A percentile compares a stretch with the other conserved stretches of the same genome.
These are phyloP conservation scores for Apiotrichum akiyoshidainum DNA, from an alignment of 1,284 basidiomycete species.

Conservation along the genomic window DNA sequence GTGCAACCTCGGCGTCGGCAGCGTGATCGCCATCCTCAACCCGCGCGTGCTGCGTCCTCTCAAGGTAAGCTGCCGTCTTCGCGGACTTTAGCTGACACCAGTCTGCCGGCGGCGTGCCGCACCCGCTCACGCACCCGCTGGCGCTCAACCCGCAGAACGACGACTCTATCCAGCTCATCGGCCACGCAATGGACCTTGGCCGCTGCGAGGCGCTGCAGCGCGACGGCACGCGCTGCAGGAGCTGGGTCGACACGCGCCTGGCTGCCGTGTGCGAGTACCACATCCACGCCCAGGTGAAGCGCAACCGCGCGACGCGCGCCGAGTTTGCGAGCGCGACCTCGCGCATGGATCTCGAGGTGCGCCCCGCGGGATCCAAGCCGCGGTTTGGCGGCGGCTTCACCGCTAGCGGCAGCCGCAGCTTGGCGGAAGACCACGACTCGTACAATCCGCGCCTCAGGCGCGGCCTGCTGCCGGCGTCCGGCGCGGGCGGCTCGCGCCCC, in stretches of 20 bases:
- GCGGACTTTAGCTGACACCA: not conserved
- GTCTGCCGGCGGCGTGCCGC: constrained; percentile 52
- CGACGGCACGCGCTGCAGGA: constrained; percentile 74
- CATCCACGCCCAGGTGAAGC: constrained; percentile 72
- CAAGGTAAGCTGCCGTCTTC: constrained; percentile 58
- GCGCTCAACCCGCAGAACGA: constrained; percentile 80
- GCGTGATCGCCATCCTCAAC: constrained; percentile 84
- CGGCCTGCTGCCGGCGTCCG: constrained; percentile 37
- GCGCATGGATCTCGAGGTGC: constrained; percentile 21
- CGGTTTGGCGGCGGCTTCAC: constrained; percentile 31
- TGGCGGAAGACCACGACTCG: constrained; percentile 45
- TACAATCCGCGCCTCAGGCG: constrained; percentile 61
- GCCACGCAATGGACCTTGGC: constrained; percentile 78
- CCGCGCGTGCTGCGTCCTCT: constrained; percentile 81
- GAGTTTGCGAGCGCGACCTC: constrained; percentile 59
- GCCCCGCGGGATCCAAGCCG: not conserved
- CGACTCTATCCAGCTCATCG: constrained; percentile 76
- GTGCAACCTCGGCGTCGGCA: constrained; percentile 78
- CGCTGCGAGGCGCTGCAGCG: constrained; percentile 71
- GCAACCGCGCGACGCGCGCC: constrained; percentile 65
- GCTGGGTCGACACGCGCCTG: constrained; percentile 81
- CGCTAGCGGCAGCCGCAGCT: constrained; percentile 46
- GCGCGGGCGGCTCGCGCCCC: constrained; percentile 19
- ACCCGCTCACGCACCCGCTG: constrained; percentile 74
- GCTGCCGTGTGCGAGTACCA: constrained; percentile 82